Evolutionary conservation across 306 rosid genomes (phyloP).

Genomic region (Rosa persica): DNA sequence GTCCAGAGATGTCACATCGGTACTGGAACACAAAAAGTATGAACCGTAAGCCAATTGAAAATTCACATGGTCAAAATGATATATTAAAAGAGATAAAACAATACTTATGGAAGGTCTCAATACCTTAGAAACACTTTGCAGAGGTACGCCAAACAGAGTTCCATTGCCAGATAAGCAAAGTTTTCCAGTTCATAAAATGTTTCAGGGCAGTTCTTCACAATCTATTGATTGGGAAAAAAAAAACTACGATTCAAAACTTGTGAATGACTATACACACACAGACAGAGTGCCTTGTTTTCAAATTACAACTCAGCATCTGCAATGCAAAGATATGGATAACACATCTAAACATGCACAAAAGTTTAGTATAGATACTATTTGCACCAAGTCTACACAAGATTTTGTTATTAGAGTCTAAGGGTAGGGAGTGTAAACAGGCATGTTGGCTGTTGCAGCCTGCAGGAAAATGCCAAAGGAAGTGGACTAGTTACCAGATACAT

Average conservation of each 20-base stretch:
- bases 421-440: background rate
- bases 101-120: background rate
- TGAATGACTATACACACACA: conserved; percentile 1
- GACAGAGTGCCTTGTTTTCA: background rate
- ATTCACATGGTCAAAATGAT: background rate
- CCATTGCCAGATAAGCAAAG: conserved; percentile 61
- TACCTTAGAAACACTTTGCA: conserved; percentile 61
- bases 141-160: conserved; percentile 69
- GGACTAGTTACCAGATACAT: background rate
- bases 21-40: conserved; percentile 48
- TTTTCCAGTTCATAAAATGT: conserved; percentile 55
- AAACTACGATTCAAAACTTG: conserved; percentile 6
- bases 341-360: background rate
- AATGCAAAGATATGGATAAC: background rate
- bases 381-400: background rate
- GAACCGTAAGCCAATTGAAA: conserved; percentile 26
- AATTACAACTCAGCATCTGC: conserved; percentile 4
- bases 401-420: background rate
- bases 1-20: conserved; percentile 34
- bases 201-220: conserved; percentile 78
- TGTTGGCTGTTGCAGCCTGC: conserved; percentile 1
- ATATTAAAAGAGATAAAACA: background rate
- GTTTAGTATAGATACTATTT: background rate
- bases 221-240: conserved; percentile 46
- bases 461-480: background rate